A percentile compares a stretch with the other conserved stretches of the same genome.
These are phyloP conservation scores for Calophaca sinica DNA, from an alignment of 306 rosid genomes.

Conservation along the genomic window DNA sequence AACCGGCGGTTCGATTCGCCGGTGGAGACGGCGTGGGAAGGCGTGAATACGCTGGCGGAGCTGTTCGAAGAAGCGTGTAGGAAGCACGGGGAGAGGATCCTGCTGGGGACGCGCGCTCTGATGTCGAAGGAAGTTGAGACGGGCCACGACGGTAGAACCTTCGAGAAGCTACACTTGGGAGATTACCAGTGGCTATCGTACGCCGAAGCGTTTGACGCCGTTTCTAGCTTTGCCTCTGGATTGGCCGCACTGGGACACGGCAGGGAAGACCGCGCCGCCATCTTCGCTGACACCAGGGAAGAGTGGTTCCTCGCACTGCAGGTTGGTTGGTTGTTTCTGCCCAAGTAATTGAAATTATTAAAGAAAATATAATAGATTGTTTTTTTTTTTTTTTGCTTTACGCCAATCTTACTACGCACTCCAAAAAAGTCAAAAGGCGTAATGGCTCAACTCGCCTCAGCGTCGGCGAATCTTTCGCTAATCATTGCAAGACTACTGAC, in stretches of 20 bases:
- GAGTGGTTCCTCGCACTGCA: constrained; percentile 97
- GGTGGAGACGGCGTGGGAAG: constrained; percentile 79
- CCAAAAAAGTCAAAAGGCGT: too few species aligned
- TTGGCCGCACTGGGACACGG: constrained; percentile 71
- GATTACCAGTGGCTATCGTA: constrained; percentile 82
- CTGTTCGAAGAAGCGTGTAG: constrained; percentile 77
- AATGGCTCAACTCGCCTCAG: too few species aligned
- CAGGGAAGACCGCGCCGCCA: constrained; percentile 77
- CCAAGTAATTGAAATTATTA: too few species aligned
- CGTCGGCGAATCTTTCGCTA: too few species aligned
- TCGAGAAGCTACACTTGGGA: constrained; percentile 87
- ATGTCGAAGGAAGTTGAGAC: constrained; percentile 57
- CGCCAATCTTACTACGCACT: too few species aligned
- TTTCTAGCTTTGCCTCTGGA: constrained; percentile 80
- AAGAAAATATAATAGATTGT: too few species aligned
- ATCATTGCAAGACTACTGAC: too few species aligned
- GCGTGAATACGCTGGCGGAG: constrained; percentile 77
- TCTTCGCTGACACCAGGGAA: constrained; percentile 92
- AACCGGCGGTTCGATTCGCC: constrained; percentile 64
- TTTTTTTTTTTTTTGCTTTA: too few species aligned
- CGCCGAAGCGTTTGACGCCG: constrained; percentile 68
- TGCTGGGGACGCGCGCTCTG: constrained; percentile 81
- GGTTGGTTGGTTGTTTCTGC: constrained; percentile 48
- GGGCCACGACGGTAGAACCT: constrained; percentile 70
- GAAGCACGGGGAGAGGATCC: constrained; percentile 50